phyloP scores from a whole-genome alignment of 441 rosid species.

The Erodium texanum region DNA sequence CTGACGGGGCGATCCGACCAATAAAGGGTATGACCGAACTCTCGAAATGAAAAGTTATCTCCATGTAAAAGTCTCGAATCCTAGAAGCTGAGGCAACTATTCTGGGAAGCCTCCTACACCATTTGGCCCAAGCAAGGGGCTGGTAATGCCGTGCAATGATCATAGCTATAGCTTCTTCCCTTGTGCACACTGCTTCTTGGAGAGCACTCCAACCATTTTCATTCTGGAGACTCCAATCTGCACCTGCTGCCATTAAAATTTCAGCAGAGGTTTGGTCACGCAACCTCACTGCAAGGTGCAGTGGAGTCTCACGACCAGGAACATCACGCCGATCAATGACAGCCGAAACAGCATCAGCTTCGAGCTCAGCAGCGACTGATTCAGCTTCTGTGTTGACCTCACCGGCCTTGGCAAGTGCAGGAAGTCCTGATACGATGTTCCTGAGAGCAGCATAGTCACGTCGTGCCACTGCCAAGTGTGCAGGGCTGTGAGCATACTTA shows the following conservation, averaged over 20 bases:
- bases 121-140: constrained; percentile 15
- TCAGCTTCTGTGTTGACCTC: constrained; percentile 73
- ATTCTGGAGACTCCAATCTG: constrained; percentile 98
- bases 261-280: constrained; percentile 77
- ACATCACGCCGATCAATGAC: constrained; percentile 86
- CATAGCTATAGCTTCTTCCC: constrained; percentile 12
- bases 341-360: constrained; percentile 68
- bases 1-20: constrained; percentile 15
- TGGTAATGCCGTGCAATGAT: constrained; percentile 12
- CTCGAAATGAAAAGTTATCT: constrained; percentile 17
- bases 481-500: constrained; percentile 77
- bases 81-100: constrained; percentile 7
- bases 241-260: constrained; percentile 92
- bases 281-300: constrained; percentile 85
- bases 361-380: constrained; percentile 63
- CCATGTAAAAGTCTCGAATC: constrained; percentile 17
- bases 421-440: constrained; percentile 48
- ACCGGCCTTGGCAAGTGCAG: constrained; percentile 71
- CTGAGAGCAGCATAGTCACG: constrained; percentile 62
- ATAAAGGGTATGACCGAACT: constrained; percentile 19
- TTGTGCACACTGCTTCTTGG: constrained; percentile 15
- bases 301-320: constrained; percentile 88
- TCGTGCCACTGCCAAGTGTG: constrained; percentile 73
- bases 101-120: constrained; percentile 16
- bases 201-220: constrained; percentile 15